Evolutionary conservation across 345 rosid genomes (phyloP), one percentile per base, ranked within the genome.

Genomic region (Salix udensis): DNA sequence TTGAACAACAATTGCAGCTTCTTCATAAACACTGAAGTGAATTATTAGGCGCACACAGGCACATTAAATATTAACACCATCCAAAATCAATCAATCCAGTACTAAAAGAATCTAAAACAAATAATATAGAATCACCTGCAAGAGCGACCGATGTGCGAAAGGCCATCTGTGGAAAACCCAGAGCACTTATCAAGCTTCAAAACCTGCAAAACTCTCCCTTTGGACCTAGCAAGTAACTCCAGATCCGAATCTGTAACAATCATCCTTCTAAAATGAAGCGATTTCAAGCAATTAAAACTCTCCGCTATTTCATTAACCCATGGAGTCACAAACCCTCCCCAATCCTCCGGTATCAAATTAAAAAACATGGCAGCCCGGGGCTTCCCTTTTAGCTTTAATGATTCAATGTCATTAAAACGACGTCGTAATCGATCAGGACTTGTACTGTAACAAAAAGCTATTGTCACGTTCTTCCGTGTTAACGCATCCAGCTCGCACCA

Each of bases 111-210:
- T 46, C 24, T 23, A 13, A 13, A 50, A 5, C 13, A 46, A 48
- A 52, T 23, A 28, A 24, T 16, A 52, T 53, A 26, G 16, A 62
- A 52, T 46, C 83, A 93, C 99, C 91, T 89, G 97, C 99, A 96
- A 12, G 30, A 77, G 53, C 87, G 90, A 61, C 78, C 90, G 52
- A 96, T 74, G 76, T 88, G 93, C 36, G 85, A 77, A 62, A 96
- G 92, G 2, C 98, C 99, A 82, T 92, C 91, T 4, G 97, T 93
- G 21, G 94, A 86, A 76, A 96, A 92, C 0, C 97, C 99, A 16
- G 91, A 93, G 81, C 99, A 96, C 74, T 88, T 92, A 70, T 96
- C 99, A 19, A 96, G 94, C 84, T 89, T 93, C 75, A 93, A 84
- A 36, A 77, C 84, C 61, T 78, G 87, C 40, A 96, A 84, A 55